These are phyloP conservation scores for Chlorociboria aeruginascens DNA, from an alignment of 495 filamentous ascomycete species.

Conservation along the genomic window DNA sequence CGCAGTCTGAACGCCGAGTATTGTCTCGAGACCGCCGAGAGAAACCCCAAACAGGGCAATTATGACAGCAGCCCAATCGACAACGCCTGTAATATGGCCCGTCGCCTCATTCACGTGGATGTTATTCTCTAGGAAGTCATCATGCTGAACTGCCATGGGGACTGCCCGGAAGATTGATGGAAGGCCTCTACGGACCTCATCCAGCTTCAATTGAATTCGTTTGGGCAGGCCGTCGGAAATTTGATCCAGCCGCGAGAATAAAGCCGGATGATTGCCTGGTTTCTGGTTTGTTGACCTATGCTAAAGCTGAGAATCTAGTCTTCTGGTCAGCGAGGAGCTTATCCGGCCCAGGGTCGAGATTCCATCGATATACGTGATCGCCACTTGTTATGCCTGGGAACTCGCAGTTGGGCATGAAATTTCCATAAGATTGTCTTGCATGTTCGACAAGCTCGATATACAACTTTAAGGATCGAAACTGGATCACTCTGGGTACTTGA, in stretches of 20 bases:
- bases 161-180: slow-evolving; percentile 1
- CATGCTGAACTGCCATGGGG: slow-evolving; percentile 5
- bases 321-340: slow-evolving; percentile 1
- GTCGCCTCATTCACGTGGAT: not conserved
- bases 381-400: no score
- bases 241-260: slow-evolving; percentile 6
- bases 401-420: no score
- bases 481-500: no score
- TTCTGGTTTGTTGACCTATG: slow-evolving; percentile 13
- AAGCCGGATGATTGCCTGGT: slow-evolving; percentile 9
- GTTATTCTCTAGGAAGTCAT: slow-evolving; percentile 8
- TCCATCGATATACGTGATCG: no score
- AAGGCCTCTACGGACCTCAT: slow-evolving; percentile 4
- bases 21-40: not conserved
- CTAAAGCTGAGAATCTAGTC: slow-evolving; percentile 19
- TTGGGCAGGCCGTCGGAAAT: slow-evolving; percentile 6
- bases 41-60: not conserved
- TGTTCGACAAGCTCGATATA: no score
- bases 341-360: no score
- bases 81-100: not conserved
- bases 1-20: not conserved
- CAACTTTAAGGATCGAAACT: no score
- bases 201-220: slow-evolving; percentile 5
- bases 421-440: no score
- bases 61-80: not conserved